These are phyloP conservation scores for Coemansia erecta DNA, from an alignment of 192 early-diverging fungal genomes.

Conservation along the genomic window DNA sequence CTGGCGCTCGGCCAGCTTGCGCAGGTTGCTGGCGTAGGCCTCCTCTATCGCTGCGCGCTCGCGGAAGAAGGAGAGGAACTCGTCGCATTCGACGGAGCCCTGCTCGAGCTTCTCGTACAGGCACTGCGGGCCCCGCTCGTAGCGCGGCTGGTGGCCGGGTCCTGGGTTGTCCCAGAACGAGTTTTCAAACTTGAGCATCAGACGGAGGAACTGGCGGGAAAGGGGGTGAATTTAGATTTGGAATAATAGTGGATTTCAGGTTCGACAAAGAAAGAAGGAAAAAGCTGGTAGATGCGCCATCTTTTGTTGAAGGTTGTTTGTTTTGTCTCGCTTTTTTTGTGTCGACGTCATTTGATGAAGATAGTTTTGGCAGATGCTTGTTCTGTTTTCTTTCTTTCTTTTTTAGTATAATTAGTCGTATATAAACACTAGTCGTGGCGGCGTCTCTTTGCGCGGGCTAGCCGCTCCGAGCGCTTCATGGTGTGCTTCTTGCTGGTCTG, in stretches of 20 bases:
- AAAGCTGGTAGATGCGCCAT: not conserved
- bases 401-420: not conserved
- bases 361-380: no score
- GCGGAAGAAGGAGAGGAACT: slow-evolving; percentile 44
- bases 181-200: slow-evolving; percentile 54
- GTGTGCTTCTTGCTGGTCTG: slow-evolving; percentile 50
- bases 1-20: slow-evolving; percentile 31
- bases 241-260: not conserved
- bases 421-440: slow-evolving; percentile 5
- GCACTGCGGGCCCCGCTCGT: slow-evolving; percentile 45
- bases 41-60: slow-evolving; percentile 49
- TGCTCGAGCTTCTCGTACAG: slow-evolving; percentile 52
- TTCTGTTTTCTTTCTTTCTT: no score
- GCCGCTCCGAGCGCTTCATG: slow-evolving; percentile 43
- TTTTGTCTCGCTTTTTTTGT: no score
- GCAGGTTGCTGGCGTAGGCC: slow-evolving; percentile 43
- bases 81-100: slow-evolving; percentile 44
- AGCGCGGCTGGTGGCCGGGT: slow-evolving; percentile 41
- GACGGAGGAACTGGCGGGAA: not conserved
- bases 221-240: not conserved
- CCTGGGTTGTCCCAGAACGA: slow-evolving; percentile 56
- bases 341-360: no score
- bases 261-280: not conserved
- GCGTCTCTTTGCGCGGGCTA: slow-evolving; percentile 48
- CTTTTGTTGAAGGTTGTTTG: no score